A percentile compares a stretch with the other conserved stretches of the same genome.
Evolutionary conservation across 495 filamentous ascomycete species (phyloP).

Genomic region (Corynascus novoguineensis): DNA sequence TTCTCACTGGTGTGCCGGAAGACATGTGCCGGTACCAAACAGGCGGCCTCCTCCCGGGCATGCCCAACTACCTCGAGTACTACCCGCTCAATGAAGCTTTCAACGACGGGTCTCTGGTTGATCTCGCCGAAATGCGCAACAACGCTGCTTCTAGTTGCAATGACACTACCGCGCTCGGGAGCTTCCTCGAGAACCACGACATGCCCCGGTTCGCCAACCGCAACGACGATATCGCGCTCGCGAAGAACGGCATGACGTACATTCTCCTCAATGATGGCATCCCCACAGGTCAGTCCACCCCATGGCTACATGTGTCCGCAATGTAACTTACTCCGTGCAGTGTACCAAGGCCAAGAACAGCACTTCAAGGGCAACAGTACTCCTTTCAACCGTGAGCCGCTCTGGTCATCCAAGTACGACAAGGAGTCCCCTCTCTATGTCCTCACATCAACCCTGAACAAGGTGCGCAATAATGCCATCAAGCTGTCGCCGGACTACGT

Average conservation of each 20-base stretch:
- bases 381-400: conserved; percentile 65
- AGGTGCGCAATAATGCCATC: conserved; percentile 56
- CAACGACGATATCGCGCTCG: conserved; percentile 51
- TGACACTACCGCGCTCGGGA: conserved; percentile 42
- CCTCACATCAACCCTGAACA: conserved; percentile 52
- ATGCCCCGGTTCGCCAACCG: conserved; percentile 58
- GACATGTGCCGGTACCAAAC: conserved; percentile 32
- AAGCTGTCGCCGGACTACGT: conserved; percentile 41
- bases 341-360: conserved; percentile 64
- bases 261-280: conserved; percentile 59
- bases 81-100: conserved; percentile 51
- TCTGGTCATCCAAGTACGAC: conserved; percentile 63
- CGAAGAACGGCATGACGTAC: conserved; percentile 68
- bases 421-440: conserved; percentile 55
- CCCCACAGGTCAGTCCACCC: conserved; percentile 29
- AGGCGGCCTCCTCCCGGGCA: conserved; percentile 52
- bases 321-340: conserved; percentile 10
- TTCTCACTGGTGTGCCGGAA: conserved; percentile 30
- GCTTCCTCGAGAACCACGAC: conserved; percentile 79
- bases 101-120: conserved; percentile 24
- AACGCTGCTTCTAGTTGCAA: conserved; percentile 25
- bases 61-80: conserved; percentile 64
- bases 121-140: conserved; percentile 15
- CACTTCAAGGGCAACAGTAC: conserved; percentile 55
- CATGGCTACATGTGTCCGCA: background rate